phyloP scores from a whole-genome alignment of 257 asterid species.

The Nicotiana knightiana region DNA sequence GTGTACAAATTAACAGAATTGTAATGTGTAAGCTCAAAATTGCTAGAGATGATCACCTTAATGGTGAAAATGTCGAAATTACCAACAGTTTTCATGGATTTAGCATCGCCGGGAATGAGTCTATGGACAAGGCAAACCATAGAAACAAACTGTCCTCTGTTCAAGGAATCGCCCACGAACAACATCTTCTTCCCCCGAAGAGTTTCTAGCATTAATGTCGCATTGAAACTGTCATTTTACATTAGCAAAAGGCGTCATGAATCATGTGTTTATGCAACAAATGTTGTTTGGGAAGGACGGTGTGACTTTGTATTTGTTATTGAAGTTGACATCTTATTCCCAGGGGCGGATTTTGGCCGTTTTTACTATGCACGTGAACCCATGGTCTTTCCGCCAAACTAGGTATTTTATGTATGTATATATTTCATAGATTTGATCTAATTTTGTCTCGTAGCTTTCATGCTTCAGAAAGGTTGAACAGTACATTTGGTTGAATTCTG shows the following conservation, averaged over 20 bases:
- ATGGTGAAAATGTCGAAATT: constrained; percentile 49
- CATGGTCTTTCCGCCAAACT: too few relatives aligned
- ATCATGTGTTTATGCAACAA: too few relatives aligned
- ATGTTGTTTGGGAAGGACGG: too few relatives aligned
- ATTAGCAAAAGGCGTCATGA: background rate
- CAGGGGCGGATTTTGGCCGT: too few relatives aligned
- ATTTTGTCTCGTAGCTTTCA: too few relatives aligned
- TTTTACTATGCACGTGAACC: too few relatives aligned
- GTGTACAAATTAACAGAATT: background rate
- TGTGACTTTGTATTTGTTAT: too few relatives aligned
- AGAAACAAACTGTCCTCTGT: constrained; percentile 66
- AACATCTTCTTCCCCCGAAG: constrained; percentile 67
- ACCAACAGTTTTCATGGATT: constrained; percentile 37
- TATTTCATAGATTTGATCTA: too few relatives aligned
- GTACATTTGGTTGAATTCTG: too few relatives aligned
- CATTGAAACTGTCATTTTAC: constrained; percentile 48
- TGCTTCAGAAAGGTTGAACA: too few relatives aligned
- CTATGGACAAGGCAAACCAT: constrained; percentile 66
- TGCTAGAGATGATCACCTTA: constrained; percentile 37
- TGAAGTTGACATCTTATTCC: too few relatives aligned
- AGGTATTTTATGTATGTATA: too few relatives aligned
- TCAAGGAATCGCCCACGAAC: constrained; percentile 80
- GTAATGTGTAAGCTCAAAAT: background rate
- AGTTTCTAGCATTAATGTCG: constrained; percentile 61
- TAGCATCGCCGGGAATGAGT: constrained; percentile 47